phyloP scores from a whole-genome alignment of 2,329 filamentous ascomycete genomes.

The Fusarium graminum region DNA sequence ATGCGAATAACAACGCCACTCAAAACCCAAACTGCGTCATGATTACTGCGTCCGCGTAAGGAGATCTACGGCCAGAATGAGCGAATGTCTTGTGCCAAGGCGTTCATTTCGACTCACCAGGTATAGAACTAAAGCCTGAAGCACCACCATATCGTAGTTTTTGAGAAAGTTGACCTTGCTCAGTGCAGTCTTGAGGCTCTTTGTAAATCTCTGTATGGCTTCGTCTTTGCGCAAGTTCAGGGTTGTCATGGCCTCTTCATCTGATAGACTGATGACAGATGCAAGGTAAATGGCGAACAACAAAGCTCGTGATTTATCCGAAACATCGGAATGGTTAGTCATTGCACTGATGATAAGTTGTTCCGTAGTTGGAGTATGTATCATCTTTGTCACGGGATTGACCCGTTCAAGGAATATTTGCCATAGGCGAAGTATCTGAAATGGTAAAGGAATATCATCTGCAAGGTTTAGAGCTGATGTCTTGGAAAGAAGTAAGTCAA shows the following conservation, averaged over 20 bases:
- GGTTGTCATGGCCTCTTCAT: background rate
- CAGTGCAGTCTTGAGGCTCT: slow-evolving; percentile 10
- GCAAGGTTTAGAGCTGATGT: background rate
- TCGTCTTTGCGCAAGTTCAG: slow-evolving; percentile 5
- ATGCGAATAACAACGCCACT: slow-evolving; percentile 21
- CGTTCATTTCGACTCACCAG: background rate
- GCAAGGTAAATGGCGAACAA: slow-evolving; percentile 11
- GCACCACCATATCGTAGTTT: slow-evolving; percentile 15
- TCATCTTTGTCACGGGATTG: slow-evolving; percentile 9
- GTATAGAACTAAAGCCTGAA: slow-evolving; percentile 6
- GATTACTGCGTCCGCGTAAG: slow-evolving; percentile 10
- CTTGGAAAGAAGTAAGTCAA: slow-evolving; percentile 1
- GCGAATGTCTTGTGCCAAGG: rapidly evolving
- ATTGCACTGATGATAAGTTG: slow-evolving; percentile 13
- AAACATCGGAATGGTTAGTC: slow-evolving; percentile 2
- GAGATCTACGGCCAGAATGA: background rate
- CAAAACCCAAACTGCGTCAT: slow-evolving; percentile 14
- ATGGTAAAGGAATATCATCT: slow-evolving; percentile 1
- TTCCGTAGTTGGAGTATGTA: slow-evolving; percentile 17
- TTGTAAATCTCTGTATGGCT: slow-evolving; percentile 10
- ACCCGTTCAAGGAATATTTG: slow-evolving; percentile 25
- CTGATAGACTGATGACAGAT: background rate
- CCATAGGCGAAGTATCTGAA: slow-evolving; percentile 13
- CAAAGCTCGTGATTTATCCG: background rate
- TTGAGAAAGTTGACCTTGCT: slow-evolving; percentile 16